Base-by-base conservation (phyloP, 768 basidiomycete species). In the Cystobasidium ongulense region DNA sequence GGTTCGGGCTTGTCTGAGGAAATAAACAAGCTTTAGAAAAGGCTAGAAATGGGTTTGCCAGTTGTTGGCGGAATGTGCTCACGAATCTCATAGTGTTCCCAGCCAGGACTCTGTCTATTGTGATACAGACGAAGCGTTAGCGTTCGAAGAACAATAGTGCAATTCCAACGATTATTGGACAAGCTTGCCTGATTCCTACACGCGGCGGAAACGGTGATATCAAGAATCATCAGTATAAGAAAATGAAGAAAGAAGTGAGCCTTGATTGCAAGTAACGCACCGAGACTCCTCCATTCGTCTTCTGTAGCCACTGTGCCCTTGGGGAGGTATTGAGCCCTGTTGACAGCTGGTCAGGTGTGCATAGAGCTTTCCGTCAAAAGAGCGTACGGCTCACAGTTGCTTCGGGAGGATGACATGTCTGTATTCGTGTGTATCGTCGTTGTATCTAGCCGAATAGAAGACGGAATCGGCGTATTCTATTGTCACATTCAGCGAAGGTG, bases 401-500 rank as follows among this genome's bases (percentile, higher is more conserved):
- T 96, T 96, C 5, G 95, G 95, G 23, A 99, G 84, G 77, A 96
- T 96, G 77, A 99, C 95, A 82, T 98, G 95, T 72, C 92, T 90
- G 33, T 46, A 67, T 52, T 52, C 38, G 25, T 67, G 65, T 1
- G 65, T 43, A 23, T 67, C 65, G 21, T 67, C 65, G 15, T 25
- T 46, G 25, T 52, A 67, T 31, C 65, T 5, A 10, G 65, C 38
- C 15, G 29, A 33, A 31, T 67, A 67, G 43, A 67, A 67, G 39
- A 67, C 65, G 27, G 43, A 50, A 15, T 67, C 65, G 29, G 65
- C 27, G 38, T 67, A 67, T 41, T 43, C 39, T 36, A 25, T 3
- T 3, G 39, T 39, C 7, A 17, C 39, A n/a, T n/a, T n/a, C n/a
- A n/a, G n/a, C n/a, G n/a, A n/a, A n/a, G 46, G 46, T 50, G 46